phyloP scores from a whole-genome alignment of 1,139 yeast species.

The Hyphopichia burtonii region DNA sequence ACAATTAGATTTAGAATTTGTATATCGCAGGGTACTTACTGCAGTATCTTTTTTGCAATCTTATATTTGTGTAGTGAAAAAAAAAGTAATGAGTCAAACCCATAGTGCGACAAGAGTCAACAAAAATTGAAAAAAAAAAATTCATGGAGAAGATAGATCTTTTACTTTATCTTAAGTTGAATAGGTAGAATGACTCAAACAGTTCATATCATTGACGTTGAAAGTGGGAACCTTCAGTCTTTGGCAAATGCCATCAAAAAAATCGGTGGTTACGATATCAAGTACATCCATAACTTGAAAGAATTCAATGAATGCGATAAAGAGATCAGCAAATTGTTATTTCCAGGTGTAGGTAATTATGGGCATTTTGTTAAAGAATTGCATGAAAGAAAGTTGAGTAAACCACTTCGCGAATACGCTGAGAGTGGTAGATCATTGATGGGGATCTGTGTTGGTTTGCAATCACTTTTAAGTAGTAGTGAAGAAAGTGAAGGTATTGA shows the following conservation, averaged over 20 bases:
- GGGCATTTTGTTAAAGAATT: conserved; percentile 86
- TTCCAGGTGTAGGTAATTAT: conserved; percentile 96
- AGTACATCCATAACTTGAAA: conserved; percentile 42
- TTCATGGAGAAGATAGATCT: no score
- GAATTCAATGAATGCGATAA: conserved; percentile 37
- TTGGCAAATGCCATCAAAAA: conserved; percentile 79
- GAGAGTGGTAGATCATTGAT: conserved; percentile 75
- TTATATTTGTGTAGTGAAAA: neutral
- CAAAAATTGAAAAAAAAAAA: neutral
- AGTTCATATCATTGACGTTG: conserved; percentile 88
- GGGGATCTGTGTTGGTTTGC: conserved; percentile 98
- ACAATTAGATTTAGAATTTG: no score
- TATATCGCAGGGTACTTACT: no score
- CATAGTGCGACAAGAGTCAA: neutral
- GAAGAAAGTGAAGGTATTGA: conserved; percentile 61
- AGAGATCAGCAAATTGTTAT: conserved; percentile 55
- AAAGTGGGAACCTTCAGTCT: conserved; percentile 91
- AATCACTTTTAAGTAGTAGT: conserved; percentile 71
- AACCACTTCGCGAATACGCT: conserved; percentile 65
- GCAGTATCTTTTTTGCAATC: no score
- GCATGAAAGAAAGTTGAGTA: conserved; percentile 57
- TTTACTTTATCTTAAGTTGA: no score
- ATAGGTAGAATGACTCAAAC: conserved; percentile 18
- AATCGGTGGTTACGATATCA: conserved; percentile 63
- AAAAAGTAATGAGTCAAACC: neutral